Conservation (phyloP, 139 green algal species). For the Pseudopediastrum boryanum region DNA sequence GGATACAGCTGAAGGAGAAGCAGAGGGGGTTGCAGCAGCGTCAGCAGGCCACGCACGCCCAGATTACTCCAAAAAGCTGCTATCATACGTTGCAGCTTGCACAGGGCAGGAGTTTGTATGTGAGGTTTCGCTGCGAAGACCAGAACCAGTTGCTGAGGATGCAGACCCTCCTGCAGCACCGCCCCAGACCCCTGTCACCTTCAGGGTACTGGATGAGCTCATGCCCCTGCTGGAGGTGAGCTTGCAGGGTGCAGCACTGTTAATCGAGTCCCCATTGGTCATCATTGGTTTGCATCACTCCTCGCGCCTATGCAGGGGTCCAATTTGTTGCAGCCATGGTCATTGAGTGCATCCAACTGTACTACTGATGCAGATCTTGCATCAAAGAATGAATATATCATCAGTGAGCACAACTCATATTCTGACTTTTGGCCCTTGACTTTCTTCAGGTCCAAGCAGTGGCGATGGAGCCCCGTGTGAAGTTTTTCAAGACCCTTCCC, state of each 20-base stretch:
- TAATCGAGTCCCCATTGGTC: too few relatives aligned
- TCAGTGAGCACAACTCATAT: too few relatives aligned
- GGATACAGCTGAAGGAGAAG: constrained; percentile 11
- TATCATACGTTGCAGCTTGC: constrained; percentile 54
- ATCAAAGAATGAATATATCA: too few relatives aligned
- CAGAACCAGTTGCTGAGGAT: constrained; percentile 21
- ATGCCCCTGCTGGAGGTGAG: constrained; percentile 54
- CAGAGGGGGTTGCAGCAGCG: neutral
- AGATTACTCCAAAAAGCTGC: constrained; percentile 60
- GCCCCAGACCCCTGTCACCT: constrained; percentile 41
- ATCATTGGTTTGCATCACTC: too few relatives aligned
- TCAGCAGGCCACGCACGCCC: constrained; percentile 18
- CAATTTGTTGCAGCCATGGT: too few relatives aligned
- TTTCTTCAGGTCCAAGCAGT: constrained; percentile 45
- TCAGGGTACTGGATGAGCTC: constrained; percentile 69
- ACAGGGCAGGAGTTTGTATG: constrained; percentile 57
- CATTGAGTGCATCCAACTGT: too few relatives aligned
- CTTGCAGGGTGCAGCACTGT: too few relatives aligned
- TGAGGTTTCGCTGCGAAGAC: constrained; percentile 43
- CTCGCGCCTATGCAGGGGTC: too few relatives aligned
- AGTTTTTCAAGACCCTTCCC: constrained; percentile 58
- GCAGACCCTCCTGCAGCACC: neutral
- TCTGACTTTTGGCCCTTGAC: too few relatives aligned
- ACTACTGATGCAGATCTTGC: too few relatives aligned
- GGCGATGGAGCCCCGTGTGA: constrained; percentile 52